A percentile compares a stretch with the other conserved stretches of the same genome.
Evolutionary conservation across 2,329 filamentous ascomycete species (phyloP).

Genomic region (Epichloe festucae): DNA sequence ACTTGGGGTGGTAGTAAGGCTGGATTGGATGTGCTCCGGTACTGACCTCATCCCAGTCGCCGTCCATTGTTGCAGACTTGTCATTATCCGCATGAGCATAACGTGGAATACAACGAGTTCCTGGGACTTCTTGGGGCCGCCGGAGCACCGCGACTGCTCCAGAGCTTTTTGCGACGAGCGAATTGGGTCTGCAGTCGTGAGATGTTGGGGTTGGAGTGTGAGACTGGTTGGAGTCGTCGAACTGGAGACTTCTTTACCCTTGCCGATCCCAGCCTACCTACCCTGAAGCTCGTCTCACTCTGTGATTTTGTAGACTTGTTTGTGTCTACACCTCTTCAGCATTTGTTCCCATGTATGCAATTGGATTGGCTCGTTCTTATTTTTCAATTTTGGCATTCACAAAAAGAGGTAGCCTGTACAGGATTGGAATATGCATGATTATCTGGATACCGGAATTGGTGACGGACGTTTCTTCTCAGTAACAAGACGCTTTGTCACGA

Average conservation of each 20-base stretch:
- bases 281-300: background rate
- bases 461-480: no score
- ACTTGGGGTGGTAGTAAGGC: background rate
- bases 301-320: background rate
- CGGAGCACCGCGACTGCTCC: slow-evolving; percentile 6
- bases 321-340: no score
- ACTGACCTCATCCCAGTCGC: slow-evolving; percentile 52
- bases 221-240: background rate
- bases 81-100: slow-evolving; percentile 25
- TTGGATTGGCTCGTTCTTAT: no score
- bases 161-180: background rate
- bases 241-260: background rate
- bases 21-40: slow-evolving; percentile 13
- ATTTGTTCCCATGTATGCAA: no score
- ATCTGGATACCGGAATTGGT: no score
- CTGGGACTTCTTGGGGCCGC: background rate
- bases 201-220: background rate
- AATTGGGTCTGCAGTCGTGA: background rate
- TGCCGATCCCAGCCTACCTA: background rate
- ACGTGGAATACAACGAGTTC: slow-evolving; percentile 8
- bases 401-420: no score
- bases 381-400: no score
- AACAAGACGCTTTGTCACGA: no score
- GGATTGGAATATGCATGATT: no score
- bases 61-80: slow-evolving; percentile 42